Evolutionary conservation across 2,329 filamentous ascomycete species (phyloP).

Genomic region (Polytolypa hystricis): DNA sequence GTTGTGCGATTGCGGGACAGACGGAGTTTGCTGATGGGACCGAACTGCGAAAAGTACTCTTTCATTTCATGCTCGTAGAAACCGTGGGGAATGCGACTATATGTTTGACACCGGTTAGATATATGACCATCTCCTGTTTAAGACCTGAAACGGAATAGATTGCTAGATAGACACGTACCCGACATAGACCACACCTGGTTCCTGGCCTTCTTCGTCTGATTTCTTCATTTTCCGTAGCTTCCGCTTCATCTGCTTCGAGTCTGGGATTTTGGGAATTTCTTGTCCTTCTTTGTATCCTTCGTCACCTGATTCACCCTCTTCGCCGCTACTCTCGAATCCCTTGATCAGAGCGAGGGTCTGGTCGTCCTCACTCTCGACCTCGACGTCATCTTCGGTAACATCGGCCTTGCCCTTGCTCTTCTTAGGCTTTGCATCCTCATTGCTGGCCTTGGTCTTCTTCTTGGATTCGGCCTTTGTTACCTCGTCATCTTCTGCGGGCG

Average conservation of each 20-base stretch:
- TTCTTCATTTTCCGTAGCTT: conserved; percentile 42
- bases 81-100: conserved; percentile 70
- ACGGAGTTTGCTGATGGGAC: conserved; percentile 64
- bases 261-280: conserved; percentile 32
- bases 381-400: conserved; percentile 20
- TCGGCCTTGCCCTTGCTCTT: conserved; percentile 38
- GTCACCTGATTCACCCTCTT: conserved; percentile 36
- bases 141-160: too few relatives aligned
- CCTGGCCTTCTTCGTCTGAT: conserved; percentile 30
- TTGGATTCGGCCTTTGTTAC: conserved; percentile 18
- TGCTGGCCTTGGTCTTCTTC: conserved; percentile 33
- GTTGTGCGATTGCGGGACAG: conserved; percentile 88
- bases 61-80: conserved; percentile 97
- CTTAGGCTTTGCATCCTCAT: conserved; percentile 11
- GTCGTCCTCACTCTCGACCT: conserved; percentile 32
- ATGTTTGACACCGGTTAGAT: conserved; percentile 3
- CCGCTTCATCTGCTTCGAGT: conserved; percentile 37
- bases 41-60: conserved; percentile 89
- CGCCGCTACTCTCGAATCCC: conserved; percentile 45
- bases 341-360: conserved; percentile 44
- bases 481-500: not conserved
- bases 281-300: conserved; percentile 36
- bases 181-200: conserved; percentile 74
- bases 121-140: too few relatives aligned
- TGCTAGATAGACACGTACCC: conserved; percentile 40